These are phyloP conservation scores for Piper betle DNA, from an alignment of 164 flowering plant genomes.

Conservation along the genomic window DNA sequence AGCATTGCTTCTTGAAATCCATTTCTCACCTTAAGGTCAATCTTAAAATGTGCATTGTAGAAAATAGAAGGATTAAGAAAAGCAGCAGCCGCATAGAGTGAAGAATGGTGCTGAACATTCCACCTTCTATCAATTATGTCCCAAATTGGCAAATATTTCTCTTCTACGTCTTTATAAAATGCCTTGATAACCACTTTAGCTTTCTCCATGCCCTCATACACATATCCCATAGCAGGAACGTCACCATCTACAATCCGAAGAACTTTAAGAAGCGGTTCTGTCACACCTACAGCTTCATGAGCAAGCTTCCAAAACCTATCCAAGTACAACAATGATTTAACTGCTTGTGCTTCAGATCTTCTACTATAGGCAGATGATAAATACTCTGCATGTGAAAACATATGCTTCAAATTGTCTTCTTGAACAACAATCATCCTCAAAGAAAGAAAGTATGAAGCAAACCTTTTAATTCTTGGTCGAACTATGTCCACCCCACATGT, in stretches of 20 bases:
- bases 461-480: constrained; percentile 37
- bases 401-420: constrained; percentile 43
- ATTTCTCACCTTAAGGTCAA: constrained; percentile 47
- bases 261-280: constrained; percentile 49
- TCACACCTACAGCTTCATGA: constrained; percentile 35
- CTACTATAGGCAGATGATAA: constrained; percentile 30
- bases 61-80: constrained; percentile 60
- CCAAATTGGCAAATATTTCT: constrained; percentile 48
- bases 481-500: constrained; percentile 46
- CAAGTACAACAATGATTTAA: constrained; percentile 28
- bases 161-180: constrained; percentile 41
- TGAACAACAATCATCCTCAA: constrained; percentile 43
- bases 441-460: constrained; percentile 34
- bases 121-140: constrained; percentile 60
- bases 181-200: constrained; percentile 45
- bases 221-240: constrained; percentile 66
- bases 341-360: constrained; percentile 35
- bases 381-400: constrained; percentile 58
- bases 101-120: constrained; percentile 41
- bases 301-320: constrained; percentile 58
- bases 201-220: constrained; percentile 61
- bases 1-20: constrained; percentile 65
- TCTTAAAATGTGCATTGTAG: constrained; percentile 35
- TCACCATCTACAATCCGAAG: constrained; percentile 59
- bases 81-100: constrained; percentile 56